A percentile compares a stretch with the other conserved stretches of the same genome.
Conservation (phyloP, 345 rosid genomes). For the Sisymbrium altissimum region DNA sequence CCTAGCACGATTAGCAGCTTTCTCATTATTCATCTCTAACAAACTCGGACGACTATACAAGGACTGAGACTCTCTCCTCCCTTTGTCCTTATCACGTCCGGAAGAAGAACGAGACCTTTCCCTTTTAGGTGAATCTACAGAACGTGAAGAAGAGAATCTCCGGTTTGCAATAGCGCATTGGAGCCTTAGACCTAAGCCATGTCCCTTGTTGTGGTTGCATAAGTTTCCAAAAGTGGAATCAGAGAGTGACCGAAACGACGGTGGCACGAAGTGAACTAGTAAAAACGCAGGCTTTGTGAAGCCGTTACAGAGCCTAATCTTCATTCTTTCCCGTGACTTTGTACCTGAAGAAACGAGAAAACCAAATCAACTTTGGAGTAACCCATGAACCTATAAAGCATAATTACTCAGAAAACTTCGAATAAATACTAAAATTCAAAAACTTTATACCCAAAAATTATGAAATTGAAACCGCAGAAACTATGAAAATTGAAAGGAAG, state of each 20-base stretch:
- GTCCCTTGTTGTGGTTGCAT: conserved; percentile 32
- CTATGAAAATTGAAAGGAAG: background rate
- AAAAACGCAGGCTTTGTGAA: conserved; percentile 52
- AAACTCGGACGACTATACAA: conserved; percentile 74
- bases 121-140: conserved; percentile 38
- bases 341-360: background rate
- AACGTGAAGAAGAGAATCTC: conserved; percentile 38
- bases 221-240: conserved; percentile 30
- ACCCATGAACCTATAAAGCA: background rate
- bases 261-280: conserved; percentile 56
- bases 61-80: conserved; percentile 41
- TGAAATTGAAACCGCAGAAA: background rate
- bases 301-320: conserved; percentile 50
- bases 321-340: conserved; percentile 36
- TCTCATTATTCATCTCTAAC: conserved; percentile 60
- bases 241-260: conserved; percentile 38
- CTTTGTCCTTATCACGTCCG: conserved; percentile 26
- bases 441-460: background rate
- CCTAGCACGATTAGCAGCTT: conserved; percentile 62
- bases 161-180: conserved; percentile 49
- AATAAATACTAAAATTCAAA: background rate
- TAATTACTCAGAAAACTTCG: background rate
- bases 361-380: background rate
- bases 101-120: conserved; percentile 27
- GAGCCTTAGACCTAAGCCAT: conserved; percentile 32